A percentile compares a stretch with the other conserved stretches of the same genome.
Conservation (phyloP, 2,329 filamentous ascomycete genomes). For the Venturia aucupariae region DNA sequence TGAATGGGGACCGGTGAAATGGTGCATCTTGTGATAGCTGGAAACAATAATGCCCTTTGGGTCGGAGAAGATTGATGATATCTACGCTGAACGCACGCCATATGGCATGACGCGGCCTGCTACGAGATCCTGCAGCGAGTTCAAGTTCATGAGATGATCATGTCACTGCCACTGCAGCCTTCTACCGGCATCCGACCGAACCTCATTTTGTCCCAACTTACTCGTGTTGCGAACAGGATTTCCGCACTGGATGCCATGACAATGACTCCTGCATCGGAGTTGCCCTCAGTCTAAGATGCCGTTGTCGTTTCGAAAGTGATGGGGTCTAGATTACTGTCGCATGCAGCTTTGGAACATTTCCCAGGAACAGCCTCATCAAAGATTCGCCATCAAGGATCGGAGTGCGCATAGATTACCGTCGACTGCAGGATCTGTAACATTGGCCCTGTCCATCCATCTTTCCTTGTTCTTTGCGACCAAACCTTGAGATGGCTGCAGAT, state of each 20-base stretch:
- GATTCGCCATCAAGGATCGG: not conserved
- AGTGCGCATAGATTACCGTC: not conserved
- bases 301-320: not conserved
- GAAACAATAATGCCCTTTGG: not conserved
- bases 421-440: constrained; percentile 8
- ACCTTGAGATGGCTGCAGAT: not conserved
- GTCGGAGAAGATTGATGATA: not conserved
- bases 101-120: not conserved
- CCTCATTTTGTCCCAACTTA: not conserved
- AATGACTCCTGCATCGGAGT: not conserved
- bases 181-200: not conserved
- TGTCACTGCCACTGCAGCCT: too few species aligned
- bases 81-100: not conserved
- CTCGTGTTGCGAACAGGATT: not conserved
- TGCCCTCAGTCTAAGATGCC: not conserved
- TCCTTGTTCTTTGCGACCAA: not conserved
- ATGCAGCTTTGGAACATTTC: not conserved
- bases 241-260: not conserved
- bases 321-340: not conserved
- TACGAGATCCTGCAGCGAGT: too few species aligned
- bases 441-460: not conserved
- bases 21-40: not conserved
- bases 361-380: not conserved
- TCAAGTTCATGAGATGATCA: too few species aligned
- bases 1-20: not conserved